A percentile compares a stretch with the other conserved stretches of the same genome.
These are phyloP conservation scores for Lachancea kluyveri DNA, from an alignment of 805 yeast genomes.

Conservation along the genomic window DNA sequence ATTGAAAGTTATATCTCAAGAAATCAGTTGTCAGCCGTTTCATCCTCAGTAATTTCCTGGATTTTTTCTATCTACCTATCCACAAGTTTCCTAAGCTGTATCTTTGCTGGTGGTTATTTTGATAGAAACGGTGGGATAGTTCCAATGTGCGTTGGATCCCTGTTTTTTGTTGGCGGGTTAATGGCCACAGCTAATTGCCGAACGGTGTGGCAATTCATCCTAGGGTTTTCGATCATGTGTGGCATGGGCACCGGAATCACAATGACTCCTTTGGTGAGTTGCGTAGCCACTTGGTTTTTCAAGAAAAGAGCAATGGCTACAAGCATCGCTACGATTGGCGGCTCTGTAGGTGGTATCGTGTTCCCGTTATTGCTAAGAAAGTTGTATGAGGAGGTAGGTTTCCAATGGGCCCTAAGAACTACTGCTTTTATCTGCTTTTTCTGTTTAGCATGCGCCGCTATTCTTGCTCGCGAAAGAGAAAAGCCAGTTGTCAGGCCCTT, in stretches of 20 bases:
- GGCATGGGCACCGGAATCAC: slow-evolving; percentile 59
- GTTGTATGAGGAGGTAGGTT: slow-evolving; percentile 46
- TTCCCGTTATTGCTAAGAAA: slow-evolving; percentile 50
- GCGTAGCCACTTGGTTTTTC: slow-evolving; percentile 61
- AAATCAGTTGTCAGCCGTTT: slow-evolving; percentile 45
- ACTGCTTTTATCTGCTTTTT: slow-evolving; percentile 42
- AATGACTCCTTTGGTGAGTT: slow-evolving; percentile 55
- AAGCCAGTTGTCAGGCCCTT: slow-evolving; percentile 30
- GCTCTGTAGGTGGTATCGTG: slow-evolving; percentile 50
- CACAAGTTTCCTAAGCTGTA: slow-evolving; percentile 45
- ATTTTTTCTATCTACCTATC: slow-evolving; percentile 57
- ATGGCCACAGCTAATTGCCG: slow-evolving; percentile 52
- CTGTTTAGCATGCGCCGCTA: slow-evolving; percentile 32
- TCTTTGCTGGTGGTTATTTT: slow-evolving; percentile 53
- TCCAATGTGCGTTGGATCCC: slow-evolving; percentile 40
- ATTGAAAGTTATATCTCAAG: slow-evolving; percentile 52
- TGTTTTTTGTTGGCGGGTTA: slow-evolving; percentile 44
- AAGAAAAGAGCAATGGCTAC: slow-evolving; percentile 52
- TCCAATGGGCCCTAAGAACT: slow-evolving; percentile 53
- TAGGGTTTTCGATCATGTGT: slow-evolving; percentile 48
- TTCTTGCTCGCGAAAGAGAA: slow-evolving; percentile 37
- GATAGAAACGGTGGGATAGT: slow-evolving; percentile 52
- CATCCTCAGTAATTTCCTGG: slow-evolving; percentile 55
- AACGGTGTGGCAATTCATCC: slow-evolving; percentile 52
- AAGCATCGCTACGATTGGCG: slow-evolving; percentile 47